Evolutionary conservation across 257 asterid genomes (phyloP).

Genomic region (Scutellaria minor): DNA sequence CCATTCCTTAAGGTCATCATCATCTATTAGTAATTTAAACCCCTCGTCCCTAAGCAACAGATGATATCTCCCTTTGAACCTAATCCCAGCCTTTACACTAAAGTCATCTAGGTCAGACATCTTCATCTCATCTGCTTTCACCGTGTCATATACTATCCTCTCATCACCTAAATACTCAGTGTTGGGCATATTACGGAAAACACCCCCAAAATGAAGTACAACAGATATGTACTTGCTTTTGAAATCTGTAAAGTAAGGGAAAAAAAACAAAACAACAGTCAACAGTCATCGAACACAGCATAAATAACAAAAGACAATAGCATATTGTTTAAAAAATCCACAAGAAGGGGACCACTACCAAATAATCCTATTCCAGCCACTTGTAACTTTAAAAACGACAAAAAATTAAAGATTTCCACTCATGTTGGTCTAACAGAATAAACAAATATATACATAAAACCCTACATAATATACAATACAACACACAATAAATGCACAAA

Average conservation of each 20-base stretch:
- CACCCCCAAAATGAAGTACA: neutral
- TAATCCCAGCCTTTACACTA: neutral
- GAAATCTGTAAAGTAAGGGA: neutral
- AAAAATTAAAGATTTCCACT: too few relatives aligned
- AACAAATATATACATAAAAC: too few relatives aligned
- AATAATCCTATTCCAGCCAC: too few relatives aligned
- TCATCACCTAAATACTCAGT: neutral
- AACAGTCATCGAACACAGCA: neutral
- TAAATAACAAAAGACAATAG: neutral
- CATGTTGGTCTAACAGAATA: too few relatives aligned
- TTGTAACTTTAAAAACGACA: too few relatives aligned
- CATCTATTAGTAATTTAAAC: neutral
- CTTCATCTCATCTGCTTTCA: neutral
- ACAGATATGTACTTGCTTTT: neutral
- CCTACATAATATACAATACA: neutral
- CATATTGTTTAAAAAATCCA: neutral
- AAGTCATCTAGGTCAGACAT: neutral
- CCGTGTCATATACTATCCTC: neutral
- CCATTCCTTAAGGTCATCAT: neutral
- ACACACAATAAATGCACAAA: too few relatives aligned
- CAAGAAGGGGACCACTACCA: too few relatives aligned
- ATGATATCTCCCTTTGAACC: neutral
- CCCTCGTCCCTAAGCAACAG: neutral
- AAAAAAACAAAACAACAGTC: neutral
- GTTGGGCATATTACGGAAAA: neutral